These are phyloP conservation scores for Eleusine indica DNA, from an alignment of 176 grass and related monocot genomes.

Conservation along the genomic window DNA sequence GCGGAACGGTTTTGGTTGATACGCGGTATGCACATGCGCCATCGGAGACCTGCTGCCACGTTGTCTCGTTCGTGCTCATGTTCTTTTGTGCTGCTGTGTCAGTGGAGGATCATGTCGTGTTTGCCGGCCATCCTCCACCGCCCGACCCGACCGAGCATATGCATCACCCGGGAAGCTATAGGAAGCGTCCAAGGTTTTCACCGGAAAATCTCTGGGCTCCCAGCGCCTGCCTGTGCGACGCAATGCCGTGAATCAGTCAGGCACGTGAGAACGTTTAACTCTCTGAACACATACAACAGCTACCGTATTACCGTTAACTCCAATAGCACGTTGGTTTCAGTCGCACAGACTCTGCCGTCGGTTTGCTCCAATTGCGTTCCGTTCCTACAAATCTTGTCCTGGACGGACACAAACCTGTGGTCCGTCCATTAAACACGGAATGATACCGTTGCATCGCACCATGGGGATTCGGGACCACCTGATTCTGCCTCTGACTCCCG, in stretches of 20 bases:
- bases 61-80: neutral
- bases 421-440: neutral
- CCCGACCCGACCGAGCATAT: neutral
- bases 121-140: neutral
- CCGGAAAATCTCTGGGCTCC: neutral
- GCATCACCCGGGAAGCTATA: no score
- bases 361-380: neutral
- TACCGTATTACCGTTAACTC: neutral
- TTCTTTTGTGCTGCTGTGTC: neutral
- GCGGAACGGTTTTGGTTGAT: neutral
- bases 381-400: neutral
- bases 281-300: neutral
- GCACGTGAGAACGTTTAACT: neutral
- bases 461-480: neutral
- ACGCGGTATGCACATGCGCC: neutral
- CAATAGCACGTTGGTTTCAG: neutral
- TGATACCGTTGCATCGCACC: neutral
- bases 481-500: neutral
- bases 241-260: neutral
- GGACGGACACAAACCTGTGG: neutral
- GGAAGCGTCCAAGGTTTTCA: neutral
- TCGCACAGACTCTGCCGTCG: neutral
- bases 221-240: neutral
- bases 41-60: no score
- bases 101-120: neutral